These are phyloP conservation scores for Tylopilus intermedius DNA, from an alignment of 768 basidiomycete species.

Conservation along the genomic window DNA sequence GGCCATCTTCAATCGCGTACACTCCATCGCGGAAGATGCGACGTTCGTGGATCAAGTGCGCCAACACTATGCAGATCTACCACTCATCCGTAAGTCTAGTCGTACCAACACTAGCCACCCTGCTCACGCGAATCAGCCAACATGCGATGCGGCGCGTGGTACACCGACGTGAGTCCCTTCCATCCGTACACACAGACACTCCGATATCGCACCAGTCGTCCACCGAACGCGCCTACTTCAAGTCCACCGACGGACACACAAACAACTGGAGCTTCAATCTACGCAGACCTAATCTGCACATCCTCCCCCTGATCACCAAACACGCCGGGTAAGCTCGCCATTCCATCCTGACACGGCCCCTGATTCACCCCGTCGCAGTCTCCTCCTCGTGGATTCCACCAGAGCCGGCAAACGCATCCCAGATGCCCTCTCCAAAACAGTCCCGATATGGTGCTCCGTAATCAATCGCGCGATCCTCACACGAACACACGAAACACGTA, in stretches of 20 bases:
- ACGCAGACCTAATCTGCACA: slow-evolving; percentile 76
- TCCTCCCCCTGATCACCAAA: slow-evolving; percentile 54
- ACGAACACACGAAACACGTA: neutral
- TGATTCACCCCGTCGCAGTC: slow-evolving; percentile 34
- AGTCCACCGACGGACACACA: slow-evolving; percentile 86
- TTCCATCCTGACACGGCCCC: neutral
- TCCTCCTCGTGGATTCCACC: slow-evolving; percentile 89
- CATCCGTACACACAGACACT: neutral
- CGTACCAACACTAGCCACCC: no score
- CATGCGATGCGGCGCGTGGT: slow-evolving; percentile 92
- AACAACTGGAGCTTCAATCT: slow-evolving; percentile 84
- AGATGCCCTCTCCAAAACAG: slow-evolving; percentile 87
- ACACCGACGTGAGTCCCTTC: slow-evolving; percentile 53
- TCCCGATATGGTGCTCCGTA: slow-evolving; percentile 93
- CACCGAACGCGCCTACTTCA: slow-evolving; percentile 65
- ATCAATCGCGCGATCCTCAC: slow-evolving; percentile 60
- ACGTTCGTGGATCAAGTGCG: slow-evolving; percentile 58
- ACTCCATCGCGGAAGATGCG: slow-evolving; percentile 78
- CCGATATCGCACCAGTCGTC: slow-evolving; percentile 1
- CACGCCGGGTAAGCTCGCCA: slow-evolving; percentile 48
- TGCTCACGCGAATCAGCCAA: slow-evolving; percentile 56
- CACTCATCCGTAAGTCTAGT: slow-evolving; percentile 50
- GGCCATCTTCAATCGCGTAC: slow-evolving; percentile 82
- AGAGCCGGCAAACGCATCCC: slow-evolving; percentile 90
- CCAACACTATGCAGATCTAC: slow-evolving; percentile 43